Evolutionary conservation across 768 basidiomycete genomes (phyloP).

Genomic region (Tylopilus felleus): DNA sequence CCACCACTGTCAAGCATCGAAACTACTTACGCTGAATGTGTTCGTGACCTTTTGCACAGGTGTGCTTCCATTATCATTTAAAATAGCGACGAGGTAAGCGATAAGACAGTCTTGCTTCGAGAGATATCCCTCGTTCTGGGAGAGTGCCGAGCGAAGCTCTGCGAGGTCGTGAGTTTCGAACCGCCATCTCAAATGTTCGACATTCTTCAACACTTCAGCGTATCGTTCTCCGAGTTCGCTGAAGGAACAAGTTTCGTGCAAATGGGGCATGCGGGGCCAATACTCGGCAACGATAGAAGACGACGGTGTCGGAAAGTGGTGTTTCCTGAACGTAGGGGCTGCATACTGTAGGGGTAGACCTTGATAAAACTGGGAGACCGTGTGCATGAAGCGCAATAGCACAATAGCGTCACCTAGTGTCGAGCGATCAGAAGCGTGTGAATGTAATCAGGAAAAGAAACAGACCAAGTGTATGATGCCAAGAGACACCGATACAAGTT

Average conservation of each 20-base stretch:
- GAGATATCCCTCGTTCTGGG: not conserved
- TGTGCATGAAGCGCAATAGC: conserved; percentile 29
- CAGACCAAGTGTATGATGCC: conserved; percentile 35
- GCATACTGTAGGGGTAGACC: conserved; percentile 6
- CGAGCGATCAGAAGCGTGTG: not conserved
- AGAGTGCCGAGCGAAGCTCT: conserved; percentile 13
- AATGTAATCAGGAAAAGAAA: not conserved
- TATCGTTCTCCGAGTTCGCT: not conserved
- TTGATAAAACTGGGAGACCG: conserved; percentile 31
- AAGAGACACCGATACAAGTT: conserved; percentile 33
- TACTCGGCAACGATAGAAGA: conserved; percentile 11
- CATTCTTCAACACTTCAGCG: not conserved
- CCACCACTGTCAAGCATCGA: not conserved
- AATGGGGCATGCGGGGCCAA: conserved; percentile 24
- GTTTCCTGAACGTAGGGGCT: conserved; percentile 26
- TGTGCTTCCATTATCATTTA: conserved; percentile 13
- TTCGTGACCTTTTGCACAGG: conserved; percentile 22
- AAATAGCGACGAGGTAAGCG: conserved; percentile 22
- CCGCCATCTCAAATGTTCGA: conserved; percentile 18
- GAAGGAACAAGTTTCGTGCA: not conserved
- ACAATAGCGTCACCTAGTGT: conserved; percentile 28
- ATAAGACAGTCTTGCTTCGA: conserved; percentile 30
- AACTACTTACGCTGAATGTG: conserved; percentile 19
- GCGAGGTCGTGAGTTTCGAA: conserved; percentile 10
- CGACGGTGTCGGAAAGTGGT: conserved; percentile 19